Evolutionary conservation across 2,329 filamentous ascomycete genomes (phyloP).

Genomic region (Aspergillus transmontanensis): DNA sequence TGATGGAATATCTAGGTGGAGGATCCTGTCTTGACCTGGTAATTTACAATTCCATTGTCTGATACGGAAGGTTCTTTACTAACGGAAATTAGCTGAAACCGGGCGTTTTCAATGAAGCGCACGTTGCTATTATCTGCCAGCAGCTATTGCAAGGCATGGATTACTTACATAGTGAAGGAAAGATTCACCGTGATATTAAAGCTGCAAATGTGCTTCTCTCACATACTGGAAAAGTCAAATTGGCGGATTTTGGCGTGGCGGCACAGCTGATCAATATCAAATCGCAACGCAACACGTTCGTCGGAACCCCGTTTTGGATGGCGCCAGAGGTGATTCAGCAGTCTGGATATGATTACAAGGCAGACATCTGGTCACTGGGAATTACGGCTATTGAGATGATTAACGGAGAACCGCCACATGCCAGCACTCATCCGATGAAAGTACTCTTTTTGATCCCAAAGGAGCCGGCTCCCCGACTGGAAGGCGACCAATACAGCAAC

Average conservation of each 20-base stretch:
- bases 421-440: constrained; percentile 88
- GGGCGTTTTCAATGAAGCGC: constrained; percentile 80
- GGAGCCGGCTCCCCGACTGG: constrained; percentile 78
- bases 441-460: constrained; percentile 90
- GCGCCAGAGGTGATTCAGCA: constrained; percentile 93
- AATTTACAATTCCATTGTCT: constrained; percentile 24
- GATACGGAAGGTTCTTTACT: neutral
- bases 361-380: constrained; percentile 89
- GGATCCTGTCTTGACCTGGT: constrained; percentile 94
- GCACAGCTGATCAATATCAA: constrained; percentile 97
- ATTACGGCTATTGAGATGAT: constrained; percentile 91
- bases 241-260: constrained; percentile 96
- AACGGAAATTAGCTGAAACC: constrained; percentile 71
- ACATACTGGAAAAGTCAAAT: constrained; percentile 84
- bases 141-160: constrained; percentile 88
- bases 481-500: constrained; percentile 77
- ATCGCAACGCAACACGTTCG: constrained; percentile 95
- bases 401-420: constrained; percentile 84
- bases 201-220: constrained; percentile 96
- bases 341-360: constrained; percentile 81
- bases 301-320: constrained; percentile 98
- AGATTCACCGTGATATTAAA: constrained; percentile 96
- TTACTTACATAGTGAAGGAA: constrained; percentile 90
- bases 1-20: constrained; percentile 96
- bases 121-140: constrained; percentile 92